These are phyloP conservation scores for Hymenoscyphus infarciens DNA, from an alignment of 2,329 filamentous ascomycete genomes.

Conservation along the genomic window DNA sequence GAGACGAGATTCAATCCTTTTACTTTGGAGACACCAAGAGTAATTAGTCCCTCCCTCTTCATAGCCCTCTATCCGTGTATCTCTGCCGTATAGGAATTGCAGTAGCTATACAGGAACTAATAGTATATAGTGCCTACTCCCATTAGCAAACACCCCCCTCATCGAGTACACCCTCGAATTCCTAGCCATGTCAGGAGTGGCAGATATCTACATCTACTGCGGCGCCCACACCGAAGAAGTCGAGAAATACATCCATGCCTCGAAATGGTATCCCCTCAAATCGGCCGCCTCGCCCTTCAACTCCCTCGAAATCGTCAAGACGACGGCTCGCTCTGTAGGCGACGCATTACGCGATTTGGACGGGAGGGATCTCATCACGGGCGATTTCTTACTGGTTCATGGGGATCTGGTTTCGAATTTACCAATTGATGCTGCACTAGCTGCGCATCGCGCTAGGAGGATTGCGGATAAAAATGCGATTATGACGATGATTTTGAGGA, in stretches of 20 bases:
- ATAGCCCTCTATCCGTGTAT: not conserved
- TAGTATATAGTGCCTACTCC: conserved; percentile 72
- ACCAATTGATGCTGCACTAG: conserved; percentile 73
- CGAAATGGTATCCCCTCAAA: conserved; percentile 69
- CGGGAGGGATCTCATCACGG: conserved; percentile 75
- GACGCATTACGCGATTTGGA: conserved; percentile 95
- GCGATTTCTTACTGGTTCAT: conserved; percentile 90
- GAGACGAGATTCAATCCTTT: conserved; percentile 90
- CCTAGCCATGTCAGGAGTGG: conserved; percentile 89
- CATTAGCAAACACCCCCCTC: conserved; percentile 86
- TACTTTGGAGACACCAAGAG: conserved; percentile 81
- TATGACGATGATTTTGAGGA: conserved; percentile 91
- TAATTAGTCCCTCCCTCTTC: too few relatives aligned
- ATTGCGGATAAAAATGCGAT: conserved; percentile 88
- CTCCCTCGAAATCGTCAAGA: conserved; percentile 78
- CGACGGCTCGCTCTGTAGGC: conserved; percentile 79
- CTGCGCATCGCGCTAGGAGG: conserved; percentile 75
- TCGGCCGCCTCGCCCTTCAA: conserved; percentile 70
- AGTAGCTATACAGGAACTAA: not conserved
- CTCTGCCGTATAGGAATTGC: not conserved
- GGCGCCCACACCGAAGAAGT: conserved; percentile 83
- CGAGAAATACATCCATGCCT: conserved; percentile 78
- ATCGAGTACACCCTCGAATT: conserved; percentile 99
- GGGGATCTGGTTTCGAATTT: conserved; percentile 91
- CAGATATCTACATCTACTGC: conserved; percentile 90